Base-by-base conservation (phyloP, 2,329 filamentous ascomycete genomes). In the Ophiosphaerella herpotricha region DNA sequence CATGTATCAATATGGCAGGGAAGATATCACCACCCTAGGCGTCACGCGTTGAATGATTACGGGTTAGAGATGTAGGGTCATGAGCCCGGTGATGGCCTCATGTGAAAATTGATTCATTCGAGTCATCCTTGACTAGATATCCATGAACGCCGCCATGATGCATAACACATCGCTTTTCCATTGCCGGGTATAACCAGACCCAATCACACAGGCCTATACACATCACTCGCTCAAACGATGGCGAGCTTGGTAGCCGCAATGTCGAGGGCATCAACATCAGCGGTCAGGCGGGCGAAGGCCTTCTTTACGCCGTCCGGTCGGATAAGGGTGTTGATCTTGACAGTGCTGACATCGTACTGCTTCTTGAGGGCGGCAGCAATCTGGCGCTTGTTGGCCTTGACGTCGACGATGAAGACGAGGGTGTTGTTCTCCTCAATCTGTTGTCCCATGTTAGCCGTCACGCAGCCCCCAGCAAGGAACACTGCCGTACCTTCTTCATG, bases 301-400 rank as follows among this genome's bases (percentile, higher is more conserved):
- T 99, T 99, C 91, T 99, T 99, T 75, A 87, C 85, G 74, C 94
- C 94, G 76, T 99, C 92, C 62, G 94, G 94, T 78, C 92, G 89
- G 84, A 99, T 92, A 69, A 99, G 86, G 69, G 94, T 99, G 88
- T 99, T 99, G 85, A 99, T 91, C 89, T 97, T 97, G 82, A 97
- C 83, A 70, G 86, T 89, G 75, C 97, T 93, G 66, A 99, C 94
- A 78, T 97, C 94, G 80, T 99, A 99, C 67, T 97, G 88, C 88
- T 94, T 96, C 91, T 97, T 99, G 68, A 99, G 83, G 60, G 93
- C 90, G 73, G 86, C 84, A 86, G 97, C 97, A 83, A 99, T 99
- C 84, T 99, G 94, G 77, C 91, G 87, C 90, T 99, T 99, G 88
- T 99, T 99, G 79, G 93, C 87, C 71, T 75, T 75, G 79, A 93